Base-by-base conservation (phyloP, 1,139 yeast genomes). In the Candida smagusa region DNA sequence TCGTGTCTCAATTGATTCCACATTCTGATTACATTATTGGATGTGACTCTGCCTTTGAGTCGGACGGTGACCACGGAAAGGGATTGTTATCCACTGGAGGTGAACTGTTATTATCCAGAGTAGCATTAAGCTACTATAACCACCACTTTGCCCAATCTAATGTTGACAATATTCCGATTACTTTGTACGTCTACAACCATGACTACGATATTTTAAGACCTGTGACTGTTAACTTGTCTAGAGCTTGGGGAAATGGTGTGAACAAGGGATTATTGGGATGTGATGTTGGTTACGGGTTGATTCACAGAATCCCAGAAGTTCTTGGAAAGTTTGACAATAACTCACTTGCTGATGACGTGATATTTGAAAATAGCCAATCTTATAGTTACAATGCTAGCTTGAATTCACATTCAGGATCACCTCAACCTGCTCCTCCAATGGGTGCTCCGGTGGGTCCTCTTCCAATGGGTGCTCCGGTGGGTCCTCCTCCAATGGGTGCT, bases 11-110 rank as follows among this genome's bases (percentile, higher is more conserved):
- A 22, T 72, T 92, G 30, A 72, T 87, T 29, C 90, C 96, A 0
- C 83, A 83, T 50, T 80, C 92, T 1, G 98, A 92, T 58, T 92
- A 86, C 55, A 84, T 92, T 40, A 80, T 92, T 35, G 97, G 95
- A 4, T 88, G 95, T 39, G 95, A 89, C 48, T 66, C 74, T 0
- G 72, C 72, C 0, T 68, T 54, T 35, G 62, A 66, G 4, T 28
- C 28, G 6, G 74, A 69, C 45, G 46, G 51, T 1, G 81, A 82
- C 39, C 31, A 30, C 30, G 95, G 95, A 1, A 65, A 63, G 43
- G 75, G 76, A 0, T 64, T 87, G 30, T 68, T 90, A 42, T 80
- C 86, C 7, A 77, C 82, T 6, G 96, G 97, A 11, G 97, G 97
- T 3, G 96, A 90, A 58, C 79, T 84, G 22, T 63, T 88, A 28